Evolutionary conservation across 2,329 filamentous ascomycete genomes (phyloP), one percentile per base, ranked within the genome.

Genomic region (Celoporthe dispersa): DNA sequence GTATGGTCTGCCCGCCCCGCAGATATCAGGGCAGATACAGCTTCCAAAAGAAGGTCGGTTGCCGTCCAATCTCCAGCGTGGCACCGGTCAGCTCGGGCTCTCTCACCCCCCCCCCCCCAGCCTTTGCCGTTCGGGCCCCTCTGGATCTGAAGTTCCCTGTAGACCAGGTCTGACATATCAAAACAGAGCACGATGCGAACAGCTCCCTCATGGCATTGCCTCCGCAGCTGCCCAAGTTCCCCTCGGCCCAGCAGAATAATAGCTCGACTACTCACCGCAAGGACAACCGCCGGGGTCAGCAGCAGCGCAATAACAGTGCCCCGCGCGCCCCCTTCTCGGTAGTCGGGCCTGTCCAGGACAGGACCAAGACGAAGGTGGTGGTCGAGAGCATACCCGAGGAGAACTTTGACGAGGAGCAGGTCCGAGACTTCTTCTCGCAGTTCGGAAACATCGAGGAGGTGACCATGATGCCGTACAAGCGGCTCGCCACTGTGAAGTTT

Each of bases 321-420:
- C 28, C 51, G 2, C 83, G 86, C 41, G 85, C 90, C 3, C 81
- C 88, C 0, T 90, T 93, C 75, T 92, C 92, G 0, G 84, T 86
- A 0, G 85, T 88, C 31, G 90, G 90, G 0, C 88, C 90, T 0
- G 86, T 89, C 35, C 79, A 84, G 64, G 91, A 94, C 77, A 84
- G 81, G 68, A 85, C 84, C 0, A 91, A 90, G 74, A 91, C 87
- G 9, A 88, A 89, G 0, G 86, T 96, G 28, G 92, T 94, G 2
- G 86, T 96, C 2, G 92, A 94, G 76, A 90, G 90, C 69, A 95
- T 96, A 7, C 93, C 93, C 0, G 87, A 91, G 71, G 90, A 92
- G 28, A 85, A 88, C 68, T 90, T 92, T 68, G 84, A 81, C 59
- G 92, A 94, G 75, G 84, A 89, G 0, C 80, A 85, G 14, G 86